phyloP scores from a whole-genome alignment of 169 alveolate species.

The Eimeria acervulina region DNA sequence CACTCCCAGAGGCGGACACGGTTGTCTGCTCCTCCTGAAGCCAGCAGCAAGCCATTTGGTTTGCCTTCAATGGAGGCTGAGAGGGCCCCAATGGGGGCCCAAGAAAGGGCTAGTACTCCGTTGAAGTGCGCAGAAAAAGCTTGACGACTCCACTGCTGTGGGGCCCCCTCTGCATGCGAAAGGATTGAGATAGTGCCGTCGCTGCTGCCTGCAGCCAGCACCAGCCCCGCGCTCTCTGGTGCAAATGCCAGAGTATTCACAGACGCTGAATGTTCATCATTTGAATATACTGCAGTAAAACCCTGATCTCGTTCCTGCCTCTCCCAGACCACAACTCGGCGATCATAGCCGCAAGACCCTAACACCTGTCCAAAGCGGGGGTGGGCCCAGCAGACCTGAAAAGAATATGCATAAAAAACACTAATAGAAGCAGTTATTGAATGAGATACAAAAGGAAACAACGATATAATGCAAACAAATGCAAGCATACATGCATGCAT shows the following conservation, averaged over 20 bases:
- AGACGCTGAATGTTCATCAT: conserved; percentile 88
- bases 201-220: conserved; percentile 90
- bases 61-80: conserved; percentile 74
- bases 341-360: conserved; percentile 95
- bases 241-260: conserved; percentile 90
- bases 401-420: background rate
- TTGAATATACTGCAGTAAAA: conserved; percentile 30
- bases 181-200: conserved; percentile 90
- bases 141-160: conserved; percentile 87
- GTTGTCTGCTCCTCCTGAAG: conserved; percentile 94
- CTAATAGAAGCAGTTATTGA: too few relatives aligned
- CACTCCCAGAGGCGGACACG: conserved; percentile 90
- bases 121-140: conserved; percentile 89
- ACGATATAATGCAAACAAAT: too few relatives aligned
- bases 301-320: conserved; percentile 82
- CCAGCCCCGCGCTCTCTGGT: conserved; percentile 93
- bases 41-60: conserved; percentile 87
- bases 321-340: conserved; percentile 91
- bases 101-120: conserved; percentile 91
- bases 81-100: conserved; percentile 91
- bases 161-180: conserved; percentile 59
- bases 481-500: too few relatives aligned
- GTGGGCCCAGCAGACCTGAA: conserved; percentile 93
- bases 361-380: conserved; percentile 94
- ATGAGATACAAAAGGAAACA: too few relatives aligned